phyloP scores from a whole-genome alignment of 352 stramenopile genomes.

The Phytophthora boehmeriae region DNA sequence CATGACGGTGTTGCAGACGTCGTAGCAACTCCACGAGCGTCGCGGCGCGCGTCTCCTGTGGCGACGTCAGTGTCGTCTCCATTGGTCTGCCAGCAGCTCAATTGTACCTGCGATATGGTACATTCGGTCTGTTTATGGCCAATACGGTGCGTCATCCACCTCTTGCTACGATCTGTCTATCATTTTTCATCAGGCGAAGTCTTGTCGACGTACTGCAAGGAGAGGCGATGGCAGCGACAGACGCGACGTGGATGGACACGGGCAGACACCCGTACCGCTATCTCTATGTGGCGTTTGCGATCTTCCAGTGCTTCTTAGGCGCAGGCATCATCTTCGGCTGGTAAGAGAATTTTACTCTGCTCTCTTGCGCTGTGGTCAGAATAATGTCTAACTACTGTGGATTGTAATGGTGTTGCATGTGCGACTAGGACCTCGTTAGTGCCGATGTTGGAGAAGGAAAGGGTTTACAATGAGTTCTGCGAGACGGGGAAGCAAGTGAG shows the following conservation, averaged over 20 bases:
- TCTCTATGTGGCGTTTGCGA: slow-evolving; percentile 55
- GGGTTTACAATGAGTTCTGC: slow-evolving; percentile 66
- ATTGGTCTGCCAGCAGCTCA: slow-evolving; percentile 5
- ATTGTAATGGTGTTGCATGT: not conserved
- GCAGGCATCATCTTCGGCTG: slow-evolving; percentile 70
- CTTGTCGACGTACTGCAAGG: not conserved
- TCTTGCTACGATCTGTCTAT: not conserved
- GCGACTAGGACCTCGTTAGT: slow-evolving; percentile 55
- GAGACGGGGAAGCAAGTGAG: slow-evolving; percentile 43
- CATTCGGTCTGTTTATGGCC: not conserved
- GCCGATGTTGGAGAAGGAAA: slow-evolving; percentile 61
- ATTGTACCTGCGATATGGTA: not conserved
- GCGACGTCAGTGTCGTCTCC: slow-evolving; percentile 16
- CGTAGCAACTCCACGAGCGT: slow-evolving; percentile 41
- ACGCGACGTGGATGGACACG: slow-evolving; percentile 39
- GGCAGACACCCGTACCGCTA: slow-evolving; percentile 39
- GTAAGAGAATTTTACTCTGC: slow-evolving; percentile 25
- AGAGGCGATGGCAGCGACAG: slow-evolving; percentile 21
- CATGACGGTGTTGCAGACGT: slow-evolving; percentile 29
- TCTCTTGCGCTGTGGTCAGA: slow-evolving; percentile 1
- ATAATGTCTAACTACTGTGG: no score
- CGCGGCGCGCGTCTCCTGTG: slow-evolving; percentile 32
- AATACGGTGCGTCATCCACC: not conserved
- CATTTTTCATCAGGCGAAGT: slow-evolving; percentile 9
- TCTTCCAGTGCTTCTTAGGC: slow-evolving; percentile 67